phyloP scores from a whole-genome alignment of 2,329 filamentous ascomycete genomes.

The Aureobasidium sp. region DNA sequence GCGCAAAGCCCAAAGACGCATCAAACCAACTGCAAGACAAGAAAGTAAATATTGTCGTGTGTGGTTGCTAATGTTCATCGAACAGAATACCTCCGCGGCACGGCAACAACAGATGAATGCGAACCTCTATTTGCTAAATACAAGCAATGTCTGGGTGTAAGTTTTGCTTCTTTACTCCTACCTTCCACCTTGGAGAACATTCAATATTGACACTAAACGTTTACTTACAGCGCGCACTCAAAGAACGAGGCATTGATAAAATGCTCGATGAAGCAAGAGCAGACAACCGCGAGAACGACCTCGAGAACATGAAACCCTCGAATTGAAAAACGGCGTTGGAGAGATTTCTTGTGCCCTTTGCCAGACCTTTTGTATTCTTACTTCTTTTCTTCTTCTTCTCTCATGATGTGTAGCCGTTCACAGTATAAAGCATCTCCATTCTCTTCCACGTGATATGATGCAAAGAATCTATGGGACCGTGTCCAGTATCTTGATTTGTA shows the following conservation, averaged over 20 bases:
- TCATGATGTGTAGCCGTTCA: neutral
- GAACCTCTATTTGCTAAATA: constrained; percentile 80
- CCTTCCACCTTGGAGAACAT: no score
- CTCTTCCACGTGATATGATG: neutral
- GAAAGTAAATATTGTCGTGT: neutral
- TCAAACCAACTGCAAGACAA: neutral
- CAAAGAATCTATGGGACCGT: neutral
- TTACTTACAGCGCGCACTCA: constrained; percentile 62
- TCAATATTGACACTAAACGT: constrained; percentile 11
- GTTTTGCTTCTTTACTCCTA: constrained; percentile 20
- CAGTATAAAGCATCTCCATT: neutral
- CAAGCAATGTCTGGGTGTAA: constrained; percentile 73
- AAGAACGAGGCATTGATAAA: constrained; percentile 83
- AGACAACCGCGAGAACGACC: constrained; percentile 80
- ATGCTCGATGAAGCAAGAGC: constrained; percentile 87
- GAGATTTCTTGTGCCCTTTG: no score
- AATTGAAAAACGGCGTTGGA: neutral
- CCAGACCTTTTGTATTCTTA: neutral
- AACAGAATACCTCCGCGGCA: constrained; percentile 76
- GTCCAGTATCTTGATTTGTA: neutral
- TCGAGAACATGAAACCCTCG: constrained; percentile 50
- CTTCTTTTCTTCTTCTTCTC: neutral
- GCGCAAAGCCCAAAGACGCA: no score
- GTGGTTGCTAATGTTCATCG: neutral
- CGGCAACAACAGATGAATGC: constrained; percentile 78